Evolutionary conservation across 768 basidiomycete genomes (phyloP), one percentile per base, ranked within the genome.

Genomic region (Tulasnella sp.): DNA sequence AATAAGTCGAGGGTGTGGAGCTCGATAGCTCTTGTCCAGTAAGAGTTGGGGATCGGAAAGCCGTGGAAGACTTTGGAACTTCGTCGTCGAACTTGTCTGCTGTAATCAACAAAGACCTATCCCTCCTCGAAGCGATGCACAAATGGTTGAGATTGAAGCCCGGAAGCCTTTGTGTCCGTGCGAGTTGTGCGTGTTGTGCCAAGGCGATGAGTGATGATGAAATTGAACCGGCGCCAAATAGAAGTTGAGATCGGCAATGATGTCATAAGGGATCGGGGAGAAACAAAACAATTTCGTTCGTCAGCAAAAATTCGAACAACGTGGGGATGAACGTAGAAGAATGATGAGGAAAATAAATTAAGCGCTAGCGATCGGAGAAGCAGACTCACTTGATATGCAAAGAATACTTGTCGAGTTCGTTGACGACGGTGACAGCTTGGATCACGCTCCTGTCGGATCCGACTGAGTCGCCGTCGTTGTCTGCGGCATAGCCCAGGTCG

Each of bases 1-100:
- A 37, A 54, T 17, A 22, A 39, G 42, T 9, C 7, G 64, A 36
- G 69, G 8, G 9, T 7, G 42, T 72, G 49, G 71, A 34, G 71
- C 31, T 45, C 7, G 71, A 72, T 40, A 25, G 5, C 42, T 17
- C 14, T 1, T 39, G 29, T 7, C 71, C 37, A 29, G 17, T 42
- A 39, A 14, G 6, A 14, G 5, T 58, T 58, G 54, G 25, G 54
- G 54, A 58, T 29, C 54, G 58, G 31, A 15, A 39, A 25, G 42
- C 31, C 34, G 31, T 29, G 38, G 22, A 40, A n/a, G 52, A 54
- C 39, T 15, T 25, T 19, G 25, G n/a, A 34, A 37, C 58, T 45
- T 76, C 75, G 37, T 76, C 75, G 11, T 76, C 75, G 49, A 68
- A 76, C 64, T 68, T 76, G 64, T 76, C 64, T 19, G 75, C 75